Base-by-base conservation (phyloP, 108 stramenopile species). In the Cyclotella choctawhatcheeana region DNA sequence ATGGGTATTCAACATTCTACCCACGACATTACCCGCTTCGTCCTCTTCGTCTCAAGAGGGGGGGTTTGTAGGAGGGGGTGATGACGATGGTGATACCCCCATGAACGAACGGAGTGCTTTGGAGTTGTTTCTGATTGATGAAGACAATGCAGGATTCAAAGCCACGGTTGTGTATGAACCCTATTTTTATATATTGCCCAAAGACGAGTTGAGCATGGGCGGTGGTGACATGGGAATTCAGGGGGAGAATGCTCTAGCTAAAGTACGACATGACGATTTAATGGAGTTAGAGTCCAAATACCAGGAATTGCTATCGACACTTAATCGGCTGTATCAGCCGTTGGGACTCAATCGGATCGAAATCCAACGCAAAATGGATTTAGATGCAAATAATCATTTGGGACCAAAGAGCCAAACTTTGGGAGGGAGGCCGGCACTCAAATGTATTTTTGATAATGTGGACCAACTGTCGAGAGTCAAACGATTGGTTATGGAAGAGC, bases 1-100 rank as follows among this genome's bases (percentile, higher is more conserved):
- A 31, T 98, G 96, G 96, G 77, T 97, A 8, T 94, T 94, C 67
- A 90, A 98, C 62, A 89, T 97, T 77, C 45, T 93, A 27, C 82
- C 97, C n/a, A 92, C 94, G 12, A 95, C 93, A 47, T 88, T 97
- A 60, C 56, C 67, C 18, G 21, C 69, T 3, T 1, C 35, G 21
- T 56, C 54, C 17, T 3, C 35, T 44, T 48, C 54, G 43, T 47
- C 12, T 31, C 62, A 21, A 25, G 44, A 55, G 25, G 50, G 22
- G 24, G 59, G 51, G 52, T 61, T 81, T 33, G 44, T 73, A 18
- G 62, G 70, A 17, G 61, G 62, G 16, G 69, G 60, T n/a, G 63
- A 40, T 12, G 76, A 71, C 53, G 76, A 62, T 21, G 69, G 59
- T 16, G 68, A 62, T 12, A 27, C 33, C 37, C 47, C 65, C 22